Evolutionary conservation across 495 filamentous ascomycete species (phyloP).

Genomic region (Hypoxylon rickii): DNA sequence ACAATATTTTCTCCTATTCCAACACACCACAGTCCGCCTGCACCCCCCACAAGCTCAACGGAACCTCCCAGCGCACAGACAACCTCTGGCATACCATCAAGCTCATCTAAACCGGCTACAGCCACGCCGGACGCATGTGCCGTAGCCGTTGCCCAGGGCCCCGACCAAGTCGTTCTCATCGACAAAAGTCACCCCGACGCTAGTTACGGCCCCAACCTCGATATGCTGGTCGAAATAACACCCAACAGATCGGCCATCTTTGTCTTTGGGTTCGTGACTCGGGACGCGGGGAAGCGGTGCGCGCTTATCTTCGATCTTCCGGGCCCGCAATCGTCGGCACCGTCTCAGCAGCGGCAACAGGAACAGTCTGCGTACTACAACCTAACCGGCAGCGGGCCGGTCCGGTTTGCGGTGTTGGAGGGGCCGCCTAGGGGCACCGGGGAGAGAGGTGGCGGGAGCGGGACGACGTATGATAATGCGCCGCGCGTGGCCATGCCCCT

Average conservation of each 20-base stretch:
- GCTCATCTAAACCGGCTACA: neutral
- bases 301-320: constrained; percentile 66
- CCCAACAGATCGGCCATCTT: constrained; percentile 64
- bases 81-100: neutral
- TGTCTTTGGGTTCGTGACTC: constrained; percentile 68
- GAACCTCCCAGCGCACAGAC: neutral
- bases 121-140: constrained; percentile 7
- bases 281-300: constrained; percentile 63
- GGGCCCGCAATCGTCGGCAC: no score
- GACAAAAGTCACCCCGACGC: constrained; percentile 56
- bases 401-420: constrained; percentile 57
- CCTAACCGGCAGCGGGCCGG: constrained; percentile 60
- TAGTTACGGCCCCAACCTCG: constrained; percentile 42
- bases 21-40: no score
- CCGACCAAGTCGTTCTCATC: constrained; percentile 59
- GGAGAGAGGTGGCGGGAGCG: neutral
- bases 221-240: constrained; percentile 62
- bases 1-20: constrained; percentile 5
- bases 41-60: constrained; percentile 1
- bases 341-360: no score
- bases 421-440: neutral
- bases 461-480: constrained; percentile 57
- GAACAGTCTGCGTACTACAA: constrained; percentile 58
- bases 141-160: constrained; percentile 15
- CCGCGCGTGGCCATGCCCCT: constrained; percentile 47